Conservation (phyloP, 106 monocot species). For the Chionographis japonica region DNA sequence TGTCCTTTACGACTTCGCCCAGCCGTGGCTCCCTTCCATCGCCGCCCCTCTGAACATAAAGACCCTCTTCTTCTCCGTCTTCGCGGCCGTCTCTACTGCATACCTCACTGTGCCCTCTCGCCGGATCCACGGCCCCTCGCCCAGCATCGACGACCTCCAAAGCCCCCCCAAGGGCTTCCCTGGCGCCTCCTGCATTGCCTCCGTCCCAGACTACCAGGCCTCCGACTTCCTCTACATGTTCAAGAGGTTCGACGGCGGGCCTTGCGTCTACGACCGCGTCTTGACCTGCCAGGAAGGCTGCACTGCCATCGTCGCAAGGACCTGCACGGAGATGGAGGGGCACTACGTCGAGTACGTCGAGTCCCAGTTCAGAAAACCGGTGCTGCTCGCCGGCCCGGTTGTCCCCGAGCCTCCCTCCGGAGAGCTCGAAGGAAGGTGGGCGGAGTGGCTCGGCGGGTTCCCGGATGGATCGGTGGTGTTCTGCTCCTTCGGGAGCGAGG, state of each 20-base stretch:
- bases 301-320: constrained; percentile 33
- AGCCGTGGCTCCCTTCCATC: constrained; percentile 32
- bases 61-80: constrained; percentile 43
- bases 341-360: constrained; percentile 35
- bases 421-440: constrained; percentile 23
- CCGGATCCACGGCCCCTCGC: not conserved
- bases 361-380: constrained; percentile 26
- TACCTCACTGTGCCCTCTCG: constrained; percentile 45
- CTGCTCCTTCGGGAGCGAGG: constrained; percentile 66
- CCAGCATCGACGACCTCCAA: constrained; percentile 3
- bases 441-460: constrained; percentile 31
- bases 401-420: constrained; percentile 31
- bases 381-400: constrained; percentile 52
- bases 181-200: constrained; percentile 8
- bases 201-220: constrained; percentile 48
- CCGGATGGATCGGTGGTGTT: constrained; percentile 32
- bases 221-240: constrained; percentile 48
- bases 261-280: constrained; percentile 39
- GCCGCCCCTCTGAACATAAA: constrained; percentile 41
- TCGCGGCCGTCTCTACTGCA: constrained; percentile 30
- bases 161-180: constrained; percentile 17
- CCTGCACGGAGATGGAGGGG: constrained; percentile 56
- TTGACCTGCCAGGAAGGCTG: constrained; percentile 6
- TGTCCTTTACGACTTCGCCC: constrained; percentile 48
- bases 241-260: constrained; percentile 23